A percentile compares a stretch with the other conserved stretches of the same genome.
Evolutionary conservation across 768 basidiomycete species (phyloP).

Genomic region (Coprinopsis cinerea): DNA sequence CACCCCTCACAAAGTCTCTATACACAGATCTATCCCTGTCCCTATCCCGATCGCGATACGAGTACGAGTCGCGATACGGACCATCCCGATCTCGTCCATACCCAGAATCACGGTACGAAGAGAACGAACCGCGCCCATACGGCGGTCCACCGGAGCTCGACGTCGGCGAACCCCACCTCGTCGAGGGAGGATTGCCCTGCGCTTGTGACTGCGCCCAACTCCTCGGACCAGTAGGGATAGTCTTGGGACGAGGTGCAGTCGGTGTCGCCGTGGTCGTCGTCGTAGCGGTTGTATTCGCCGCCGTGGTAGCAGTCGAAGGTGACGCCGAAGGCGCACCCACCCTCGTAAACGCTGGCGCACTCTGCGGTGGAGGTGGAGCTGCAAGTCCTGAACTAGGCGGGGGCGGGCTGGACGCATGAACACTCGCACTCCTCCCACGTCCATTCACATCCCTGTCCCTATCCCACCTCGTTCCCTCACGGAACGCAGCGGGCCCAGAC

Average conservation of each 20-base stretch:
- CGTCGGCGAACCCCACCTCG: too few species aligned
- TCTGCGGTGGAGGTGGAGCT: constrained; percentile 1
- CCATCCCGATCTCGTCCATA: too few species aligned
- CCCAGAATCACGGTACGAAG: too few species aligned
- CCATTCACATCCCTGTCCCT: constrained; percentile 6
- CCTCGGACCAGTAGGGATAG: not conserved
- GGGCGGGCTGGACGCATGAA: not conserved
- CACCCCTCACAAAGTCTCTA: too few species aligned
- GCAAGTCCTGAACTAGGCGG: too few species aligned
- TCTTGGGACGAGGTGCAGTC: not conserved
- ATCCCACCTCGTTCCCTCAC: constrained; percentile 5
- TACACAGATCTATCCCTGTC: too few species aligned
- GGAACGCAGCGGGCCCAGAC: not conserved
- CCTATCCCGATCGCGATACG: too few species aligned
- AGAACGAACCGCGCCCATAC: too few species aligned
- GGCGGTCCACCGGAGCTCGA: too few species aligned
- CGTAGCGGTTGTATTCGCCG: not conserved
- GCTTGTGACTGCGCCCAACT: too few species aligned
- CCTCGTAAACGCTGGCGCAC: constrained; percentile 3
- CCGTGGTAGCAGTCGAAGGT: constrained; percentile 2
- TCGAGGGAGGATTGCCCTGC: too few species aligned
- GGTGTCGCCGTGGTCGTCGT: not conserved
- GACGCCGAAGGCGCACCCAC: not conserved
- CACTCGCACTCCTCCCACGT: not conserved
- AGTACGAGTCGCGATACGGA: too few species aligned